Base-by-base conservation (phyloP, 768 basidiomycete genomes). In the Podaxis pistillaris region DNA sequence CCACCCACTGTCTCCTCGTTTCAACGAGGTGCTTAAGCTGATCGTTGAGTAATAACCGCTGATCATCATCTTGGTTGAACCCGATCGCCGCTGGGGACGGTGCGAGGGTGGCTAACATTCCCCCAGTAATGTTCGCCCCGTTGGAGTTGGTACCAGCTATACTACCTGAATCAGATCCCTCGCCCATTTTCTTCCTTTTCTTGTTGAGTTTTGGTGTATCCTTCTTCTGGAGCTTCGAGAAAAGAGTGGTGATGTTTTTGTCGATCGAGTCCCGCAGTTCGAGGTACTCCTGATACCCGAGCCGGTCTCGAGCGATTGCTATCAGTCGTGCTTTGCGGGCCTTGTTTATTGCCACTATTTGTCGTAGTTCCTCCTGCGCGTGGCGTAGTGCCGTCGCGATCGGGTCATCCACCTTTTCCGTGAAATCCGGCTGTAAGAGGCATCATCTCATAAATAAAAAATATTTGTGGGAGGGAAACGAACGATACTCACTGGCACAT, bases 251-350 rank as follows among this genome's bases (percentile, higher is more conserved):
- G 71, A 98, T 93, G 67, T 88, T 87, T 78, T 86, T 90, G 79
- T 98, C 96, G 54, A 98, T 83, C 3, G 89, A 81, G 65, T 96
- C 94, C 17, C 95, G 86, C 7, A 86, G 73, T 33, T 93, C 90
- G 62, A 93, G 75, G 76, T 96, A 98, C 70, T 98, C 96, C 69
- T 94, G 92, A 71, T 94, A 93, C 5, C 89, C 94, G 17, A 98
- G 82, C 22, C 95, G 86, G 69, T 95, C 93, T 63, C 89, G 86
- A 30, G 95, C 94, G 64, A 95, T 83, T 13, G 80, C 78, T 13
- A 82, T 82, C 1, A 98, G 83, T 3, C 91, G 87, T 33, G 76
- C 74, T 71, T 90, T 90, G 12, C 96, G 88, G 2, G 86, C 84
- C 68, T 95, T 93, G 79, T 99, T 99, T 62, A 86, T 82, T 8